Evolutionary conservation across 345 rosid species (phyloP), one percentile per base, ranked within the genome.

Genomic region (Cardamine occulta): DNA sequence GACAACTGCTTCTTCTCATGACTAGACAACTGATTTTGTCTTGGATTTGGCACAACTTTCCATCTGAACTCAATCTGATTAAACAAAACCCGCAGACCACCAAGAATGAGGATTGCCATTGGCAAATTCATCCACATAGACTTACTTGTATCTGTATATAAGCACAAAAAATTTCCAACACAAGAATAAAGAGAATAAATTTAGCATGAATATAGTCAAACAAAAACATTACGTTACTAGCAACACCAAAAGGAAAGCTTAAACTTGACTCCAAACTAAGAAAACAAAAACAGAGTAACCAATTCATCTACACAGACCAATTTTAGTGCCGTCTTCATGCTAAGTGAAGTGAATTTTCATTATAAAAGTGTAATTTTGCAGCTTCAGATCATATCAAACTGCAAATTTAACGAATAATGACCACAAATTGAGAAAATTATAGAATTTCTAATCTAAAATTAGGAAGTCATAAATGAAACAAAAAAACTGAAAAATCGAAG

Each of bases 101-200:
- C 80, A 54, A 84, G 87, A 58, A 84, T 48, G 34, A 91, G 86
- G 47, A 91, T 72, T n/a, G 96, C 89, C 68, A 93, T 80, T 10
- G 99, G 99, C 28, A 91, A 74, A 84, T 96, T 96, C 88, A 89
- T 85, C 98, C 87, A 88, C 99, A 93, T 89, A 35, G 95, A 91
- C 40, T 88, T 83, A 80, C 99, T 93, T 18, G 97, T 88, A 87
- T 93, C 99, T 93, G 89, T 48, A 77, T 39, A 4, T 29, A 39
- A 39, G 12, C 42, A 19, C 54, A 12, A 1, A 42, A 69, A 17
- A 26, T 5, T 15, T 6, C 2, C 17, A 39, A 42, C 17, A 32
- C 4, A 65, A 9, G 1, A 37, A 35, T 4, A 8, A 60, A 59
- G 11, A 2, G 17, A 32, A 34, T 24, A 11, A 12, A 31, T 21